A percentile compares a stretch with the other conserved stretches of the same genome.
These are phyloP conservation scores for Penicillium fuscoglaucum DNA, from an alignment of 2,329 filamentous ascomycete genomes.

Conservation along the genomic window DNA sequence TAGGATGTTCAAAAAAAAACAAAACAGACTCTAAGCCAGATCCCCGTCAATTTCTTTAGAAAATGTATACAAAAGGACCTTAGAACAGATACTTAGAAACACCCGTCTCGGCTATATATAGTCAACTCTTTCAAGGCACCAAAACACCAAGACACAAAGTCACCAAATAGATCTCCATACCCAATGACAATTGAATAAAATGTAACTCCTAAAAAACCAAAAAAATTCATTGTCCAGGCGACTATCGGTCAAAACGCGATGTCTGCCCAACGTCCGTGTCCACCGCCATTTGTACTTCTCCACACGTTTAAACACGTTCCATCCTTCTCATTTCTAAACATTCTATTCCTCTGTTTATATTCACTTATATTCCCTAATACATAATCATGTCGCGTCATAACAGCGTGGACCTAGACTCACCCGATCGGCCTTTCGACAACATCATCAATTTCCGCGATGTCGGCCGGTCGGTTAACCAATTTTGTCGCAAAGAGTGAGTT, in stretches of 20 bases:
- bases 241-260: slow-evolving; percentile 8
- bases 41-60: background rate
- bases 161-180: background rate
- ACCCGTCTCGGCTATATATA: background rate
- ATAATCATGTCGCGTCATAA: slow-evolving; percentile 27
- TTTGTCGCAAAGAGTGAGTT: slow-evolving; percentile 56
- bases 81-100: background rate
- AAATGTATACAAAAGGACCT: background rate
- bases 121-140: background rate
- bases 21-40: background rate
- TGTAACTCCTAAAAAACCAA: background rate
- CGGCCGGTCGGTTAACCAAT: slow-evolving; percentile 64
- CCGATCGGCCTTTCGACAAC: slow-evolving; percentile 51
- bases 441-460: slow-evolving; percentile 79
- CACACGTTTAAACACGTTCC: slow-evolving; percentile 3
- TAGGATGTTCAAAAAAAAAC: background rate
- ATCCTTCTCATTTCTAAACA: background rate
- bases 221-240: slow-evolving; percentile 12
- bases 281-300: slow-evolving; percentile 25
- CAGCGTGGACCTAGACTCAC: slow-evolving; percentile 36
- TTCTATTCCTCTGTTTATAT: background rate
- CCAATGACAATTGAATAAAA: background rate
- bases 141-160: too few relatives aligned
- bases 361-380: background rate
- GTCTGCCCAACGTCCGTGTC: slow-evolving; percentile 23